A percentile compares a stretch with the other conserved stretches of the same genome.
phyloP scores from a whole-genome alignment of 2,329 filamentous ascomycete genomes.

The Epichloe uncinata region DNA sequence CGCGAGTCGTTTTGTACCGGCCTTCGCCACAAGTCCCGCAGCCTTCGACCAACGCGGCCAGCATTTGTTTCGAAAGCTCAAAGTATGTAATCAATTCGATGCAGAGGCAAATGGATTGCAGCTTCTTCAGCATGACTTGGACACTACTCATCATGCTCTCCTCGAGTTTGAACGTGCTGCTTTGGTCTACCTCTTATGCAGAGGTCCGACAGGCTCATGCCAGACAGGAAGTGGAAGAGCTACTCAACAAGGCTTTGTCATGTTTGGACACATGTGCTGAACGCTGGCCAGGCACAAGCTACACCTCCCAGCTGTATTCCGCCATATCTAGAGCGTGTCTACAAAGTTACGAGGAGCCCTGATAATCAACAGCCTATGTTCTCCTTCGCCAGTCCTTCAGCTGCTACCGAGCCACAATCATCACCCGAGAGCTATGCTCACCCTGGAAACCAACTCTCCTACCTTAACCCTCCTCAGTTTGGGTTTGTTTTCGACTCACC shows the following conservation, averaged over 20 bases:
- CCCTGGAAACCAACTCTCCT: conserved; percentile 22
- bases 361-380: conserved; percentile 13
- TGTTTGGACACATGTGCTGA: conserved; percentile 70
- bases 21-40: conserved; percentile 86
- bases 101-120: conserved; percentile 62
- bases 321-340: conserved; percentile 76
- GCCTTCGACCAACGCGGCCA: conserved; percentile 65
- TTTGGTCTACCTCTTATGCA: conserved; percentile 84
- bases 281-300: conserved; percentile 81
- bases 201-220: conserved; percentile 63
- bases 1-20: conserved; percentile 76
- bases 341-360: conserved; percentile 59
- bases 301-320: conserved; percentile 74
- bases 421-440: conserved; percentile 18
- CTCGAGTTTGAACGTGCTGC: conserved; percentile 79
- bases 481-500: conserved; percentile 44
- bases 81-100: conserved; percentile 72
- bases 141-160: conserved; percentile 82
- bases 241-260: conserved; percentile 63
- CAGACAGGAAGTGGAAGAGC: conserved; percentile 61
- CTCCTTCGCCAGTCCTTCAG: conserved; percentile 22
- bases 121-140: conserved; percentile 80
- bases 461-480: conserved; percentile 39
- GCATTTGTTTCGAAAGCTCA: conserved; percentile 71
- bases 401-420: conserved; percentile 18